Evolutionary conservation across 805 yeast genomes (phyloP), one percentile per base, ranked within the genome.

Genomic region (Zygoascus bituminiphila): DNA sequence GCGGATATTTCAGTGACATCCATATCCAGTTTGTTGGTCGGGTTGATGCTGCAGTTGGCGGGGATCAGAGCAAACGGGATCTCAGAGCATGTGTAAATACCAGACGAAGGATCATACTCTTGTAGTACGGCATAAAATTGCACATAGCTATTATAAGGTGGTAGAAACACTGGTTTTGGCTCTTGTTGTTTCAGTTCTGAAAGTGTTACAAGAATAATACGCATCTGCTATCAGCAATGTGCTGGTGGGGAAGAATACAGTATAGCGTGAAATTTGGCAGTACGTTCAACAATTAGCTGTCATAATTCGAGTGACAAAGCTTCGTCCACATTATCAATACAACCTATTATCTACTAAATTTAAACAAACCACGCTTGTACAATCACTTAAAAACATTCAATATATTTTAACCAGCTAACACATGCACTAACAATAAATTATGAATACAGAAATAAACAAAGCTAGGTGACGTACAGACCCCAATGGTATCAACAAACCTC

Each of bases 51-150:
- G 10, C 31, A 12, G 12, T 24, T 41, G 20, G 21, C 22, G n/a
- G 38, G 38, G 19, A 21, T 19, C 10, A n/a, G 14, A 23, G 26
- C 23, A 17, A 21, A 36, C 5, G 14, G 39, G 7, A 44, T 15
- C 29, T 44, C 47, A 4, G 19, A 14, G 26, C 23, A 17, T n/a
- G 20, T 22, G 14, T 25, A 26, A 19, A 6, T 10, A 7, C 48
- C 48, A 17, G 20, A 26, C 6, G 38, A 10, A 7, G 15, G 15
- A 19, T 45, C 43, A 25, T 45, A 45, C 15, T 38, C 33, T 10
- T 36, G 26, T 15, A 45, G 44, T 5, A 22, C 25, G 4, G 40
- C 40, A 20, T 44, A 44, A 24, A 44, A 44, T 20, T 36, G 38
- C 31, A 44, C 40, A 22, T 35, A 9, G 35, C 21, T 8, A 24